Conservation (phyloP, 139 green algal species). For the Chlorella ohadii region DNA sequence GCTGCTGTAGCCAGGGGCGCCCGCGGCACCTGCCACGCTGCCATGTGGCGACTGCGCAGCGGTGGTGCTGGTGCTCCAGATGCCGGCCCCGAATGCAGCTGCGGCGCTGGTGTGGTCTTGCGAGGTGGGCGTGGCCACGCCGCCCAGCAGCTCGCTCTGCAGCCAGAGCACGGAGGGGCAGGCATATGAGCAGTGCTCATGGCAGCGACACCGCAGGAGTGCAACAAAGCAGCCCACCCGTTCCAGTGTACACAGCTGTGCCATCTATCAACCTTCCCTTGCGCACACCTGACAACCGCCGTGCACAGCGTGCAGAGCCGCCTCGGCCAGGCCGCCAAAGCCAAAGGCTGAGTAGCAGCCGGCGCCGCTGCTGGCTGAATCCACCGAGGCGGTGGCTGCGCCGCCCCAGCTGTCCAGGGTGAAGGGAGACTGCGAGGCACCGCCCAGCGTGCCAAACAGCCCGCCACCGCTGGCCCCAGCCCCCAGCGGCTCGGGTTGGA, state of each 20-base stretch:
- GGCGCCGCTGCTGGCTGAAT: background rate
- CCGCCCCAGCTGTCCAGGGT: background rate
- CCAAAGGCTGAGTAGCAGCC: slow-evolving; percentile 12
- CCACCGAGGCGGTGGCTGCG: background rate
- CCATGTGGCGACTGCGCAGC: background rate
- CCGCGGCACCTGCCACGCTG: background rate
- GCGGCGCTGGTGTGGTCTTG: background rate
- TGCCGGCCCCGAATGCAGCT: background rate
- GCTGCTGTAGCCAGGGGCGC: background rate
- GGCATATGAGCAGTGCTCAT: no score
- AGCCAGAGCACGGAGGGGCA: background rate
- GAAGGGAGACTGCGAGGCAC: background rate
- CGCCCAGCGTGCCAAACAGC: slow-evolving; percentile 21
- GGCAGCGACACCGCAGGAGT: no score
- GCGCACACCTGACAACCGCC: background rate
- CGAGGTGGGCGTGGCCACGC: background rate
- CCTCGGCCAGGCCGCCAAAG: slow-evolving; percentile 17
- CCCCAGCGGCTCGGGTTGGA: background rate
- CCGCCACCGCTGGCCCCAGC: background rate
- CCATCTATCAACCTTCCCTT: no score
- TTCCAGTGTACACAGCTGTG: no score
- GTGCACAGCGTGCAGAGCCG: slow-evolving; percentile 23
- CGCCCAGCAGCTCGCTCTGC: slow-evolving; percentile 11
- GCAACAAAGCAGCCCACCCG: no score
- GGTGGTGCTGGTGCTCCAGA: slow-evolving; percentile 6